Percentiles rank a stretch among this genome's conserved stretches.
These are phyloP conservation scores for Ogataea populi-albae DNA, from an alignment of 805 yeast species.

Conservation along the genomic window DNA sequence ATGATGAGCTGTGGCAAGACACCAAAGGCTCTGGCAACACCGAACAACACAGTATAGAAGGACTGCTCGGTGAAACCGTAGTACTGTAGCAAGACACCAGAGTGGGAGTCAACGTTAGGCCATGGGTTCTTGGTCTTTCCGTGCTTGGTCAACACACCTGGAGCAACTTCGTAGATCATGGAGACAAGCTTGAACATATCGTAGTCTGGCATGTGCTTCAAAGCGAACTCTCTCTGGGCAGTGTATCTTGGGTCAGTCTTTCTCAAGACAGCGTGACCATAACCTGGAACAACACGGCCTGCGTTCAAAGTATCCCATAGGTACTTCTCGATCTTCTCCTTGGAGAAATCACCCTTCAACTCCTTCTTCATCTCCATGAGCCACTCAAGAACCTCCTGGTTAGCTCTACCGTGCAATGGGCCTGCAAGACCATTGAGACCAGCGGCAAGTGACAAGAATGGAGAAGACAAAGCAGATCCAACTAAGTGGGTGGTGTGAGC, in stretches of 20 bases:
- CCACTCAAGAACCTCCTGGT: slow-evolving; percentile 86
- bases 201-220: slow-evolving; percentile 71
- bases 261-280: slow-evolving; percentile 85
- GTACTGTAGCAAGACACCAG: slow-evolving; percentile 82
- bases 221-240: slow-evolving; percentile 82
- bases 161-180: slow-evolving; percentile 77
- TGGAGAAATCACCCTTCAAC: slow-evolving; percentile 67
- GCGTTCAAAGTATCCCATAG: slow-evolving; percentile 76
- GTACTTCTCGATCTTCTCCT: slow-evolving; percentile 68
- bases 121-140: slow-evolving; percentile 92
- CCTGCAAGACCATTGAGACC: slow-evolving; percentile 86
- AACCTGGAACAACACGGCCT: slow-evolving; percentile 86
- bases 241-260: slow-evolving; percentile 87
- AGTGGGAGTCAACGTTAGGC: slow-evolving; percentile 89
- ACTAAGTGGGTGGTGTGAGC: slow-evolving; percentile 86
- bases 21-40: slow-evolving; percentile 85
- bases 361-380: slow-evolving; percentile 62
- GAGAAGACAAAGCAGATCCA: slow-evolving; percentile 78
- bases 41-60: slow-evolving; percentile 83
- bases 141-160: slow-evolving; percentile 73
- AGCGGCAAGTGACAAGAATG: slow-evolving; percentile 75
- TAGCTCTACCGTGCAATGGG: slow-evolving; percentile 85
- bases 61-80: slow-evolving; percentile 80
- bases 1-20: slow-evolving; percentile 81
- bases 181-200: slow-evolving; percentile 77